Evolutionary conservation across 2,329 filamentous ascomycete species (phyloP).

Genomic region (Pseudopithomyces chartarum): DNA sequence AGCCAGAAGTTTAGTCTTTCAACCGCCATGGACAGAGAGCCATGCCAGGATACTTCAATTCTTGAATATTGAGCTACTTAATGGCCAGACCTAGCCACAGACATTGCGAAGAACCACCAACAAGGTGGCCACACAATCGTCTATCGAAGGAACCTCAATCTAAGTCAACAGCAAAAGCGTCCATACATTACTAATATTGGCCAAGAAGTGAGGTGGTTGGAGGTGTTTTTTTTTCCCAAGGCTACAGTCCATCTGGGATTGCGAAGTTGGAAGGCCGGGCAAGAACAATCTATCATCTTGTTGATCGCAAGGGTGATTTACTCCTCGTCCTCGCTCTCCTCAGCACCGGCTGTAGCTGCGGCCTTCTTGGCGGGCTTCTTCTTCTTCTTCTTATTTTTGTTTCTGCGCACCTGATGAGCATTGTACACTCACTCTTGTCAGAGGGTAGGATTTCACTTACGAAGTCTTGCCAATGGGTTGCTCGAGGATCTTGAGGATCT

Average conservation of each 20-base stretch:
- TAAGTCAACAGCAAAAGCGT: background rate
- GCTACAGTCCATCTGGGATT: background rate
- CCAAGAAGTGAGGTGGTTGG: background rate
- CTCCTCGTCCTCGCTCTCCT: conserved; percentile 47
- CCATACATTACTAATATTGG: background rate
- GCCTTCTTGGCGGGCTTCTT: conserved; percentile 76
- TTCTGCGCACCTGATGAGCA: background rate
- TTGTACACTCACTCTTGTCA: background rate
- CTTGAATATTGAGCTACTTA: background rate
- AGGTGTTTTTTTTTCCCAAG: background rate
- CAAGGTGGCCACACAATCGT: background rate
- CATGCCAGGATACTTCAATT: no score
- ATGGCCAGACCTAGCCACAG: background rate
- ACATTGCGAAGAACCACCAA: background rate
- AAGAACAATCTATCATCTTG: conserved; percentile 17
- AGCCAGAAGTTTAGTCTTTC: no score
- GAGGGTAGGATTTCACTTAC: conserved; percentile 19
- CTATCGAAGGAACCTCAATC: background rate
- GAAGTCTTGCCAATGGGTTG: conserved; percentile 72
- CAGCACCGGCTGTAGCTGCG: conserved; percentile 50
- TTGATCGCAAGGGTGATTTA: conserved; percentile 28
- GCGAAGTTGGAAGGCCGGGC: conserved; percentile 18
- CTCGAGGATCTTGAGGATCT: conserved; percentile 92
- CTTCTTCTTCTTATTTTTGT: conserved; percentile 78
- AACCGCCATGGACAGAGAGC: no score